Percentiles rank a stretch among this genome's conserved stretches.
Conservation (phyloP, 2,329 filamentous ascomycete species). For the Byssochlamys sp. region DNA sequence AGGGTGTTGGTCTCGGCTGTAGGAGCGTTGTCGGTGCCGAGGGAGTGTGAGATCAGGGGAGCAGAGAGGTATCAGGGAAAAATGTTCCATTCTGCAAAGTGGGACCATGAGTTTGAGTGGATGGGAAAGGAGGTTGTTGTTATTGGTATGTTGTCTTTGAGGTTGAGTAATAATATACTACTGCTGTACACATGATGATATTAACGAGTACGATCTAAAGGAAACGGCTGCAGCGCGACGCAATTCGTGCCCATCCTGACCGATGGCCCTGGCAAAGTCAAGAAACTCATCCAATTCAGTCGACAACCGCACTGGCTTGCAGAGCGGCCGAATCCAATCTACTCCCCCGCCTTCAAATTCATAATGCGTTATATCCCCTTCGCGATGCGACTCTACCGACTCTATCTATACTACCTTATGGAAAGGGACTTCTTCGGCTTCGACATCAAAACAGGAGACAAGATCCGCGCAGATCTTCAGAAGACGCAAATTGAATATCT, state of each 20-base stretch:
- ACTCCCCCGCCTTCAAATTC: no score
- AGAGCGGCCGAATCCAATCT: no score
- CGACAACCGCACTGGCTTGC: no score
- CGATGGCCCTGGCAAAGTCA: no score
- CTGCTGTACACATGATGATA: not conserved
- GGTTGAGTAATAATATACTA: no score
- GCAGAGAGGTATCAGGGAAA: slow-evolving; percentile 24
- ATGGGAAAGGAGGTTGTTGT: slow-evolving; percentile 29
- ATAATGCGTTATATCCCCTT: no score
- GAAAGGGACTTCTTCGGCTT: slow-evolving; percentile 38
- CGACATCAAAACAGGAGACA: slow-evolving; percentile 27
- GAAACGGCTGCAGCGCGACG: no score
- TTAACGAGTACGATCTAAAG: not conserved
- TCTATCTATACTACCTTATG: slow-evolving; percentile 34
- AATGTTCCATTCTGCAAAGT: slow-evolving; percentile 33
- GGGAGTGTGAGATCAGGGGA: slow-evolving; percentile 19
- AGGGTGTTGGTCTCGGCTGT: slow-evolving; percentile 22
- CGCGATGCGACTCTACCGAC: slow-evolving; percentile 1
- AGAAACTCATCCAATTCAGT: no score
- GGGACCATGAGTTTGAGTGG: slow-evolving; percentile 33
- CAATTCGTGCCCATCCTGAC: no score
- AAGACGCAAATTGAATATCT: slow-evolving; percentile 36
- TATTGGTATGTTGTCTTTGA: slow-evolving; percentile 18
- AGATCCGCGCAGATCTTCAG: slow-evolving; percentile 27
- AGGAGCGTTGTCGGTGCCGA: slow-evolving; percentile 19